A percentile compares a stretch with the other conserved stretches of the same genome.
Evolutionary conservation across 345 rosid species (phyloP).

Genomic region (Pugionium dolabratum): DNA sequence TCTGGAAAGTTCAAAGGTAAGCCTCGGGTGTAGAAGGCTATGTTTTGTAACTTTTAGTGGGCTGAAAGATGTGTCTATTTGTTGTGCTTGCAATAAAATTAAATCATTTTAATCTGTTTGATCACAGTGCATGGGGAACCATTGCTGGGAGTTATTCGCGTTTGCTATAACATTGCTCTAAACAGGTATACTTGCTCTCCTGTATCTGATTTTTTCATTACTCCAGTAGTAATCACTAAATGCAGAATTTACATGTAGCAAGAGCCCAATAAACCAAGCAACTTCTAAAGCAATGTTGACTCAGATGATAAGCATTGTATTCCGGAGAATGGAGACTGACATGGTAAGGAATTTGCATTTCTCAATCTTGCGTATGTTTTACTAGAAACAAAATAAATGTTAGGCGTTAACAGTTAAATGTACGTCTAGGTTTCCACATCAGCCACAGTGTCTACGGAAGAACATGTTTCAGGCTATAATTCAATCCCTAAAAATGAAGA

Average conservation of each 20-base stretch:
- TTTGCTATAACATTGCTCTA: slow-evolving; percentile 95
- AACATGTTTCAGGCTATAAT: slow-evolving; percentile 53
- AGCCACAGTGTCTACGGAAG: slow-evolving; percentile 52
- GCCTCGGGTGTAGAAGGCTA: slow-evolving; percentile 27
- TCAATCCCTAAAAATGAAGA: slow-evolving; percentile 52
- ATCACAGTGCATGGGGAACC: slow-evolving; percentile 93
- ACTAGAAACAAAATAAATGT: slow-evolving; percentile 13
- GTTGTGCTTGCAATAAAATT: slow-evolving; percentile 19
- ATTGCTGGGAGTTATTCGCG: slow-evolving; percentile 92
- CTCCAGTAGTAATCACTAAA: slow-evolving; percentile 36
- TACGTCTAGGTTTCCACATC: slow-evolving; percentile 60
- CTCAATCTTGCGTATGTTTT: slow-evolving; percentile 16
- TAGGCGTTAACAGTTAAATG: slow-evolving; percentile 38
- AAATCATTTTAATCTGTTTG: slow-evolving; percentile 19
- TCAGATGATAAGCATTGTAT: slow-evolving; percentile 92
- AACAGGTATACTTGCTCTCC: slow-evolving; percentile 62
- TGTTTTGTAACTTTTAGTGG: background rate
- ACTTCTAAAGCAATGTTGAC: slow-evolving; percentile 99
- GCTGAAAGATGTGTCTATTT: slow-evolving; percentile 5
- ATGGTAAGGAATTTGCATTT: slow-evolving; percentile 53
- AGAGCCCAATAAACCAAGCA: slow-evolving; percentile 97
- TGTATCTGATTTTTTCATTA: slow-evolving; percentile 9
- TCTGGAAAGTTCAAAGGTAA: slow-evolving; percentile 92
- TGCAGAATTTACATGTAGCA: slow-evolving; percentile 62
- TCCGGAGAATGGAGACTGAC: slow-evolving; percentile 95